Base-by-base conservation (phyloP, 352 stramenopile species). In the Phytopythium litorale region DNA sequence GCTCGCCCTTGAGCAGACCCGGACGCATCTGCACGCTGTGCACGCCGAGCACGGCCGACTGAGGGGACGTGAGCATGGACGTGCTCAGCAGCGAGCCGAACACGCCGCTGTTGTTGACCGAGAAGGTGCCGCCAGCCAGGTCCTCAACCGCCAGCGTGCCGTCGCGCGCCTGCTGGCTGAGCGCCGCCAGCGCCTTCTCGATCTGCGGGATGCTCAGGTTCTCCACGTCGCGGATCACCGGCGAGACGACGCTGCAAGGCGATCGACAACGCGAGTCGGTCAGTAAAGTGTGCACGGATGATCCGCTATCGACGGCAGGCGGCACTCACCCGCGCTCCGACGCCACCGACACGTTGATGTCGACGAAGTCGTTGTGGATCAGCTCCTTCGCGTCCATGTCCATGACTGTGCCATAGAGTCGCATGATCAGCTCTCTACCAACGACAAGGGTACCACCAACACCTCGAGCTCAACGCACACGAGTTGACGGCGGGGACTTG, bases 321-420 rank as follows among this genome's bases (percentile, higher is more conserved):
- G 18, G 37, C 7, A 76, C 71, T 60, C 68, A 93, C 84, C 89
- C 96, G 48, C 81, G 91, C 30, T 98, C 96, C 53, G 85, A 97
- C 8, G 97, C 97, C 12, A 99, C 97, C 7, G 97, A 97, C 19
- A 99, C 96, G 40, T 95, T 98, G 62, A 99, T 97, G 81, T 99
- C 97, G 46, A 96, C 94, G 69, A 98, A 99, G 59, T 99, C 95
- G 65, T 98, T 95, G 84, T 99, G 99, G 19, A 99, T 96, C 58
- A 99, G 98, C 75, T 99, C 97, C 67, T 99, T 98, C n/a, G 87
- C 85, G 19, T 92, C 94, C 75, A 98, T 97, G 69, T 99, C 98
- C 60, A 99, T 98, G 64, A 98, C 85, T 96, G 62, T 28, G 48
- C 21, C 9, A 4, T 25, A 21, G 15, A 32, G 62, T 33, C 48